phyloP scores from a whole-genome alignment of 768 basidiomycete species.

The Kwoniella bestiolae region DNA sequence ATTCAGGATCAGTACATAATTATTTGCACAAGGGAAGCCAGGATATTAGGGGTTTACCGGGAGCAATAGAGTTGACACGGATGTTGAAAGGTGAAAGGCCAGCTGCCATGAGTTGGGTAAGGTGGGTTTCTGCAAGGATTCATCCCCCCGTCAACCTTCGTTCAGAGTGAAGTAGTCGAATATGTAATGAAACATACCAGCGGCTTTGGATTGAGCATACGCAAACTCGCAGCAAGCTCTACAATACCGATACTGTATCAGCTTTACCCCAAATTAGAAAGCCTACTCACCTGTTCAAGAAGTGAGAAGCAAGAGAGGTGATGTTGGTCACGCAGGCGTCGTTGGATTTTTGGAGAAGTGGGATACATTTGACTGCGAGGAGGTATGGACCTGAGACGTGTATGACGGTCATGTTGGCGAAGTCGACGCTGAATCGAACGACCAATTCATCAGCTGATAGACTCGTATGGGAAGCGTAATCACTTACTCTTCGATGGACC shows the following conservation, averaged over 20 bases:
- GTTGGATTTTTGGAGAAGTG: conserved; percentile 41
- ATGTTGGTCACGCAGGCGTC: conserved; percentile 45
- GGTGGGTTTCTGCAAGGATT: conserved; percentile 34
- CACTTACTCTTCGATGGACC: conserved; percentile 50
- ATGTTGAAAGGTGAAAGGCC: conserved; percentile 42
- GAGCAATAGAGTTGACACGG: conserved; percentile 49
- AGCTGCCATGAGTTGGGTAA: conserved; percentile 42
- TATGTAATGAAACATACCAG: conserved; percentile 23
- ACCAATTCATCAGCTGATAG: background rate
- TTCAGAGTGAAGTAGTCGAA: too few species aligned
- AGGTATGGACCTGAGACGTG: conserved; percentile 51
- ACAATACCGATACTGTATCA: background rate
- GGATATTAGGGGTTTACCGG: too few species aligned
- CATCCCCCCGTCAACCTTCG: too few species aligned
- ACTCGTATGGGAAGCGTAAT: background rate
- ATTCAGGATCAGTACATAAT: too few species aligned
- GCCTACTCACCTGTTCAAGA: conserved; percentile 38
- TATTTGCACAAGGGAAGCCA: too few species aligned
- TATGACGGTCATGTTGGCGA: conserved; percentile 41
- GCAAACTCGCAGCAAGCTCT: conserved; percentile 41
- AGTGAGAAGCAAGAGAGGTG: conserved; percentile 36
- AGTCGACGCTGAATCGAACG: conserved; percentile 23
- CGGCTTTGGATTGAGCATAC: conserved; percentile 49
- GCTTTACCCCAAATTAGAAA: background rate
- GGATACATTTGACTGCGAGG: conserved; percentile 46